These are phyloP conservation scores for Backusella tarrabulga DNA, from an alignment of 192 early-diverging fungal species.

Conservation along the genomic window DNA sequence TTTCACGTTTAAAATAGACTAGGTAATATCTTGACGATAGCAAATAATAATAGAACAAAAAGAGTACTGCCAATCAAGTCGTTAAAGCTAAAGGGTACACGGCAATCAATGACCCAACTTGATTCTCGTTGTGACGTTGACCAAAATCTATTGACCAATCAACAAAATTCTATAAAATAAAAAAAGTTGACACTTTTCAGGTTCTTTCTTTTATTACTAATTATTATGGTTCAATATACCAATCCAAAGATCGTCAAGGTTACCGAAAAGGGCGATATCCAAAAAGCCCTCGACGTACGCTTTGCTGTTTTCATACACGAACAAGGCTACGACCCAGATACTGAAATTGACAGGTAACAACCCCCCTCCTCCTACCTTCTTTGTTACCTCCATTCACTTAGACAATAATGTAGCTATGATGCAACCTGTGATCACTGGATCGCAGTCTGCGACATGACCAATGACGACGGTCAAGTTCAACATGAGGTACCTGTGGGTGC, in stretches of 20 bases:
- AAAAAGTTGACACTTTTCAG: neutral
- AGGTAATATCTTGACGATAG: too few relatives aligned
- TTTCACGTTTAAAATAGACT: too few relatives aligned
- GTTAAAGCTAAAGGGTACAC: too few relatives aligned
- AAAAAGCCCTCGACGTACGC: slow-evolving; percentile 7
- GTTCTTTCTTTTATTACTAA: neutral
- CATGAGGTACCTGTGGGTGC: slow-evolving; percentile 24
- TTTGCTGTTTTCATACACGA: slow-evolving; percentile 19
- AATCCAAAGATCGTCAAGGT: neutral
- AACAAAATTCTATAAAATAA: neutral
- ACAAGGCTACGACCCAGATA: slow-evolving; percentile 8
- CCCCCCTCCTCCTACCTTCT: neutral
- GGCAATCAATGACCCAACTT: too few relatives aligned
- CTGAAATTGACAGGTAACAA: slow-evolving; percentile 13
- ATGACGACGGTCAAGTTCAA: neutral
- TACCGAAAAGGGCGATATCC: neutral
- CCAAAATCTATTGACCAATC: neutral
- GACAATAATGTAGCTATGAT: neutral
- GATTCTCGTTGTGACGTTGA: too few relatives aligned
- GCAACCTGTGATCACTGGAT: slow-evolving; percentile 5
- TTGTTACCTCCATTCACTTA: neutral
- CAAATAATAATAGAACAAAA: too few relatives aligned
- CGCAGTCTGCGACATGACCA: neutral
- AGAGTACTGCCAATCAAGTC: too few relatives aligned
- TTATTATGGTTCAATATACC: neutral